Evolutionary conservation across 192 early-diverging fungal species (phyloP).

Genomic region (Umbelopsis vinacea): DNA sequence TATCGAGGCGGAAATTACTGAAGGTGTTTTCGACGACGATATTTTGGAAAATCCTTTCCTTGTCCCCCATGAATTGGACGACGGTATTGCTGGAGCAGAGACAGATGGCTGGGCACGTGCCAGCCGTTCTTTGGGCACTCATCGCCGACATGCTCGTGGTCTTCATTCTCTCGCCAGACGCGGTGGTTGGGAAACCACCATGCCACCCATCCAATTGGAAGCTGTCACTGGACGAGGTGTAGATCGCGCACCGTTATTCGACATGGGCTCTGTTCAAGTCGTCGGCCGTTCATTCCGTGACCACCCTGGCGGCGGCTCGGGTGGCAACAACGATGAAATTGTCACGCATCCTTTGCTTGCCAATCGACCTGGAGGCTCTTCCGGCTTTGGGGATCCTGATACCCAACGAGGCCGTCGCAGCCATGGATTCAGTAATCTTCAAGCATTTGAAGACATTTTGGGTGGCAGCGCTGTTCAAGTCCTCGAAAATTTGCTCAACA

Average conservation of each 20-base stretch:
- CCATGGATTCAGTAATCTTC: conserved; percentile 53
- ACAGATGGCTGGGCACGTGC: conserved; percentile 42
- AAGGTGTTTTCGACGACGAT: conserved; percentile 60
- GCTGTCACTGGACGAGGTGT: neutral
- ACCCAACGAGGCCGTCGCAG: conserved; percentile 32
- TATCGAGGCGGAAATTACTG: conserved; percentile 50
- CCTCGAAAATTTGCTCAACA: conserved; percentile 51
- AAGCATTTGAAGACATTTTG: conserved; percentile 68
- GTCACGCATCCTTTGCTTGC: conserved; percentile 71
- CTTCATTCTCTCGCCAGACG: conserved; percentile 14
- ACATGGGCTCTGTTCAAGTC: conserved; percentile 29
- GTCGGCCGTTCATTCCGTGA: conserved; percentile 43
- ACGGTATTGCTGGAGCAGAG: conserved; percentile 54
- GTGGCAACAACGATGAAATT: conserved; percentile 56
- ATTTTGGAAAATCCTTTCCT: conserved; percentile 35
- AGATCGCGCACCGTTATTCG: conserved; percentile 2
- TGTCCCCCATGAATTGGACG: conserved; percentile 48
- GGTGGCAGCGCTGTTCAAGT: conserved; percentile 60
- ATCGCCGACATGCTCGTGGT: conserved; percentile 41
- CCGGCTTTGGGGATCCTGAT: conserved; percentile 14
- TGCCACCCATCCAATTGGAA: conserved; percentile 14
- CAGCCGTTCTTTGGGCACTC: conserved; percentile 41
- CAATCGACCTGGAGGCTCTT: conserved; percentile 40
- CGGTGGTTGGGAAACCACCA: conserved; percentile 9
- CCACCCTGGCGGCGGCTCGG: conserved; percentile 36